Base-by-base conservation (phyloP, 163 green algal species). In the Coccomyxa subellipsoidea region DNA sequence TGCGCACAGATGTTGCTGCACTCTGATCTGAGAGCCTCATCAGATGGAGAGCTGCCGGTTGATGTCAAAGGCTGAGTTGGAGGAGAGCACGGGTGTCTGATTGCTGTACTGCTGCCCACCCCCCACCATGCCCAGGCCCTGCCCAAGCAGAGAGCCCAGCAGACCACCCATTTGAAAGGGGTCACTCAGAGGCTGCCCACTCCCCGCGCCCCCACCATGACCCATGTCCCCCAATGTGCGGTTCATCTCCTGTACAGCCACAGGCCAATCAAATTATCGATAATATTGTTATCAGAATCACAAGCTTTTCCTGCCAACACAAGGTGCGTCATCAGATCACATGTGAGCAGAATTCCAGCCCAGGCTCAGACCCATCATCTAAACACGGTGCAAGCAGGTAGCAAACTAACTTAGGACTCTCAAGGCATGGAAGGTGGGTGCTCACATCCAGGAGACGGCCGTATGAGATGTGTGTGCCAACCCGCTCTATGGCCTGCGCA, bases 401-500 rank as follows among this genome's bases (percentile, higher is more conserved):
- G 15, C 18, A 34, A 25, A 34, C 15, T 75, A 81, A 79, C 66
- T 82, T 81, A 54, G 89, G 72, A 88, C 91, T 93, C 1, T 66
- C 77, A 31, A 86, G 66, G 27, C 66, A 73, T n/a, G n/a, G 66
- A 73, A 34, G 66, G 27, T 73, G 8, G n/a, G 66, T 36, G 66
- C 66, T 32, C 7, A 73, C 66, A n/a, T 73, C 32, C 29, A 93
- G 77, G 47, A 93, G 83, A 32, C 88, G 77, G 4, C 87, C 88
- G 31, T 92, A 90, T 3, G 54, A 86, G 69, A 91, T 81, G 31
- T 82, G 39, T 0, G 71, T 77, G 10, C 87, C 82, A 15, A 53
- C 29, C 72, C 85, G 82, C 86, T 97, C 95, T 7, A 98, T 91
- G 40, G 94, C 93, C 83, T 95, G 77, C 47, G 66, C 66, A 73